These are phyloP conservation scores for Huntiella savannae DNA, from an alignment of 2,329 filamentous ascomycete genomes.

Conservation along the genomic window DNA sequence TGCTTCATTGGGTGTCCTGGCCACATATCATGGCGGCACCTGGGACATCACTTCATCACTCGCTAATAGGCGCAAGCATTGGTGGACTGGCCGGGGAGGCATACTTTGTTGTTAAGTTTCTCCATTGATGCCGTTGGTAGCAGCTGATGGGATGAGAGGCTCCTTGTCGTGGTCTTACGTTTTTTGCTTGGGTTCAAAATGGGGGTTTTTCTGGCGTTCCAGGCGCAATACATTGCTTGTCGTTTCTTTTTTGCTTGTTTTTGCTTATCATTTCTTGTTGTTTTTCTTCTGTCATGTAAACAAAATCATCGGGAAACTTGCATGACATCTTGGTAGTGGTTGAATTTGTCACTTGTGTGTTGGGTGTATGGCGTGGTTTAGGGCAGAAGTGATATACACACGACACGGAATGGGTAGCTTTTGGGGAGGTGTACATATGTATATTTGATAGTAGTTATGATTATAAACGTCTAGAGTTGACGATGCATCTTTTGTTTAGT, in stretches of 20 bases:
- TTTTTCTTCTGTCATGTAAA: constrained; percentile 9
- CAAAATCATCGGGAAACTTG: constrained; percentile 10
- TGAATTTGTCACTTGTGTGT: constrained; percentile 8
- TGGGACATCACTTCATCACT: too few species aligned
- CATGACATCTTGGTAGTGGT: constrained; percentile 8
- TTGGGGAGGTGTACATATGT: too few species aligned
- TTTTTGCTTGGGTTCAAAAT: constrained; percentile 12
- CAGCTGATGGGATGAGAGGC: constrained; percentile 4
- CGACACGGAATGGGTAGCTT: too few species aligned
- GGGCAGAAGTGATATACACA: too few species aligned
- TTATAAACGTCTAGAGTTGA: too few species aligned
- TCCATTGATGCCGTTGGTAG: too few species aligned
- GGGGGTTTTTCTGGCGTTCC: constrained; percentile 12
- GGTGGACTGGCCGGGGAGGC: too few species aligned
- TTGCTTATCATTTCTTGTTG: constrained; percentile 8
- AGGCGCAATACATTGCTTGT: constrained; percentile 12
- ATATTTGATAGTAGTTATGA: too few species aligned
- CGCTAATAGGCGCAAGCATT: too few species aligned
- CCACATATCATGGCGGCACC: constrained; percentile 1
- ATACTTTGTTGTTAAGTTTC: neutral
- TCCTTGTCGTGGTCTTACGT: constrained; percentile 8
- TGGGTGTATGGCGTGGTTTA: too few species aligned
- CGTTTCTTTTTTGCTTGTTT: constrained; percentile 10
- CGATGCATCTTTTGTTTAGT: too few species aligned
- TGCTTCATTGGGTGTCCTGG: too few species aligned